phyloP scores from a whole-genome alignment of 257 asterid species.

The Coffea canephora region DNA sequence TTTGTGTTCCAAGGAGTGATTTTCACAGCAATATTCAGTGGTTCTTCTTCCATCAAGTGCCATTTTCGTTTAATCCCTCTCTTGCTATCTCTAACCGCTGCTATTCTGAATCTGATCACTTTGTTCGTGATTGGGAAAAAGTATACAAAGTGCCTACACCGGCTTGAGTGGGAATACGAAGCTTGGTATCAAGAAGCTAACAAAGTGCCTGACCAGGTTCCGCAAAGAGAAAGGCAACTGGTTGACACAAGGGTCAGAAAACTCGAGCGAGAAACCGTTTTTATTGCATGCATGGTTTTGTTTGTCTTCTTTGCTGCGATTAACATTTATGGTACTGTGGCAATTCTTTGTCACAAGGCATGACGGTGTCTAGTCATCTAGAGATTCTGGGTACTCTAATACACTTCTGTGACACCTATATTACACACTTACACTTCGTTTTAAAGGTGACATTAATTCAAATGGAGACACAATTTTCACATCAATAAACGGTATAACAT shows the following conservation, averaged over 20 bases:
- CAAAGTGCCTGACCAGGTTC: not conserved
- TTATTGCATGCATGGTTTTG: not conserved
- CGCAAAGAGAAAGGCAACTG: not conserved
- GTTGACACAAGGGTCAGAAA: not conserved
- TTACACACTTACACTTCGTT: too few species aligned
- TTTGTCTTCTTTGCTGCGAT: not conserved
- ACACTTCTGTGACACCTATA: too few species aligned
- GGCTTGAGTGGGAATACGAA: not conserved
- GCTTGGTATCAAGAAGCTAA: not conserved
- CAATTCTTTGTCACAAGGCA: not conserved
- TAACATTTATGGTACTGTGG: not conserved
- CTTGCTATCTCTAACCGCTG: not conserved
- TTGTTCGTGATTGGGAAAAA: not conserved
- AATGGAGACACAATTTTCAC: too few species aligned
- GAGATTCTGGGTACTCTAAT: too few species aligned
- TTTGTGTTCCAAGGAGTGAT: not conserved
- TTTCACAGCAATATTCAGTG: not conserved
- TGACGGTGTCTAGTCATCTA: too few species aligned
- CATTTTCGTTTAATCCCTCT: not conserved
- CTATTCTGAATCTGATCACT: not conserved
- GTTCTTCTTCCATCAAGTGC: not conserved
- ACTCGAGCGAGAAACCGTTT: not conserved
- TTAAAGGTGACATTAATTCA: too few species aligned
- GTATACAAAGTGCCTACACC: too few species aligned
- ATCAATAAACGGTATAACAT: too few species aligned